Evolutionary conservation across 2,329 filamentous ascomycete species (phyloP), one percentile per base, ranked within the genome.

Genomic region (Arthroderma sp.): DNA sequence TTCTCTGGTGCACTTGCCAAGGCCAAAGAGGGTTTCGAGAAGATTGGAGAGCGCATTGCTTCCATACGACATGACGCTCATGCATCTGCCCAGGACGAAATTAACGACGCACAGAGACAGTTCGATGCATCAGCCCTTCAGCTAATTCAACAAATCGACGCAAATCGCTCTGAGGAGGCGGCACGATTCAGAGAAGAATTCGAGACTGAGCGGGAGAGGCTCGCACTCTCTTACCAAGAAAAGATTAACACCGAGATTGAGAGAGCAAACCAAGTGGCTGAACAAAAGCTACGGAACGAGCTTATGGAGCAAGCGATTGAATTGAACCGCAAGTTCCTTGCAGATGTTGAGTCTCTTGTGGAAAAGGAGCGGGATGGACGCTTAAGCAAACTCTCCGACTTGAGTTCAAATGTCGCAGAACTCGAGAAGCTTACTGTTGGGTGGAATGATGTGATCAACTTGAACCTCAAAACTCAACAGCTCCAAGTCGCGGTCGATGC

Each of bases 401-500:
- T 98, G 29, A 83, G 82, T 11, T 70, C 77, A 31, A 82, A 81
- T 8, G 85, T 98, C 11, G 72, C 74, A 34, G 85, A 93, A 56
- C 78, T 98, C 8, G 88, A 95, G 68, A 80, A 81, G 64, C 77
- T 98, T 44, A 93, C 88, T 1, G 77, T 78, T 1, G 82, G 86
- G 53, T 96, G 87, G 87, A 93, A 89, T 66, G 78, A 80, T 36
- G 86, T 96, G 33, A 79, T 98, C 22, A 87, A 96, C 61, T 73
- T 77, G 48, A 96, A 91, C 67, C 77, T 96, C 51, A 83, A 85
- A 65, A 95, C 91, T 0, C 91, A 98, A 66, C 88, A 96, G 68
- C 80, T 98, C 29, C 86, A 95, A 60, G 86, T 98, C 32, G 91
- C 91, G 15, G 83, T 96, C 29, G 91, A 98, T 61, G 86, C 89